A percentile compares a stretch with the other conserved stretches of the same genome.
phyloP scores from a whole-genome alignment of 129 eudicot genomes.

The Gnaphalium uliginosum region DNA sequence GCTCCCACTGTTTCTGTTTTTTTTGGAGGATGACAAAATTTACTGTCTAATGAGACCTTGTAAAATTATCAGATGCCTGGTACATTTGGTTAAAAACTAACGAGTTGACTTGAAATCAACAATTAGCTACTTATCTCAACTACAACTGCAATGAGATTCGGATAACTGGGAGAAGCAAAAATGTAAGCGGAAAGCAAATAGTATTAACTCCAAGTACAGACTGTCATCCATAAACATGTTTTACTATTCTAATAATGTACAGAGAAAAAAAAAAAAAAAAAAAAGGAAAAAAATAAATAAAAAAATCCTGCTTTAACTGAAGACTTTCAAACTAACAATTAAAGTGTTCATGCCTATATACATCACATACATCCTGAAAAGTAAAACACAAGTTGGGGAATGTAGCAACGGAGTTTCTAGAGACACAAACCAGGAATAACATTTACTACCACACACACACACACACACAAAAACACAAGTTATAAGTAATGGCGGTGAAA shows the following conservation, averaged over 20 bases:
- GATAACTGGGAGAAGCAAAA: not conserved
- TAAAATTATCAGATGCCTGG: not conserved
- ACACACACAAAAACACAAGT: not conserved
- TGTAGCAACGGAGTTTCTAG: slow-evolving; percentile 5
- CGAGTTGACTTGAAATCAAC: not conserved
- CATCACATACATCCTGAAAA: slow-evolving; percentile 32
- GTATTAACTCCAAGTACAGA: not conserved
- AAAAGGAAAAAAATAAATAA: no score
- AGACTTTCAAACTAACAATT: slow-evolving; percentile 16
- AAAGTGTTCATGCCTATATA: slow-evolving; percentile 27
- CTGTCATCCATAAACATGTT: not conserved
- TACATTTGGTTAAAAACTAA: not conserved
- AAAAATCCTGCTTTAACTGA: slow-evolving; percentile 7
- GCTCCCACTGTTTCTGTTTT: not conserved
- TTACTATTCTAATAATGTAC: not conserved
- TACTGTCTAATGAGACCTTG: not conserved
- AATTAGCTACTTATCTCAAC: not conserved
- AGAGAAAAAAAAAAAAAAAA: not conserved
- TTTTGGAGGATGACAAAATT: not conserved
- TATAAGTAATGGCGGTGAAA: not conserved
- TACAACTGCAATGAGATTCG: not conserved
- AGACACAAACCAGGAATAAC: not conserved
- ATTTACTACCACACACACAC: not conserved
- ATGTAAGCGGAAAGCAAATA: not conserved
- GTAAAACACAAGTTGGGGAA: slow-evolving; percentile 17